Percentiles rank a stretch among this genome's conserved stretches.
Conservation (phyloP, 306 rosid genomes). For the Elaeagnus macrophylla region DNA sequence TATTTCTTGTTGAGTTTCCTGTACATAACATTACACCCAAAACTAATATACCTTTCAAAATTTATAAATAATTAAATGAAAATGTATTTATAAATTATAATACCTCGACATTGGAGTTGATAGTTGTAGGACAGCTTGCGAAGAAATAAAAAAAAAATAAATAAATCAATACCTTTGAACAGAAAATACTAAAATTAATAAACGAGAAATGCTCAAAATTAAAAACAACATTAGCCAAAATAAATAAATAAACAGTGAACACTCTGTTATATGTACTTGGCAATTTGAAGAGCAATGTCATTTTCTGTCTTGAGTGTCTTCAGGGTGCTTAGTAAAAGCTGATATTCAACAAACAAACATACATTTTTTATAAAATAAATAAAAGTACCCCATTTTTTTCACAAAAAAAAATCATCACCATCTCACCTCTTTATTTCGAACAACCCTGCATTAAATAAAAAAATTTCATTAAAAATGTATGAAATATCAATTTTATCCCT, state of each 20-base stretch:
- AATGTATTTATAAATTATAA: background rate
- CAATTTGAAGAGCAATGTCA: slow-evolving; percentile 39
- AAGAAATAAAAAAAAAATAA: background rate
- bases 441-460: no score
- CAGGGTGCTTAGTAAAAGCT: slow-evolving; percentile 37
- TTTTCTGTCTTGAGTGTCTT: slow-evolving; percentile 37
- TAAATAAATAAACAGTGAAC: no score
- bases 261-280: slow-evolving; percentile 32
- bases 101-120: slow-evolving; percentile 41
- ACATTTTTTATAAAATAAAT: background rate
- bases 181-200: background rate
- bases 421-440: no score
- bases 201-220: background rate
- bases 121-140: slow-evolving; percentile 9
- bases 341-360: slow-evolving; percentile 13
- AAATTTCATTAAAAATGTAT: no score
- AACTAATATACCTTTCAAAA: background rate
- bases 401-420: no score
- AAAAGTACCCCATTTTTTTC: background rate
- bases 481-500: no score
- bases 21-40: background rate
- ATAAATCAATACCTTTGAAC: slow-evolving; percentile 3
- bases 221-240: background rate
- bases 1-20: slow-evolving; percentile 77
- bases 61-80: background rate